Evolutionary conservation across 169 alveolate species (phyloP).

Genomic region (Plasmodium knowlesi): DNA sequence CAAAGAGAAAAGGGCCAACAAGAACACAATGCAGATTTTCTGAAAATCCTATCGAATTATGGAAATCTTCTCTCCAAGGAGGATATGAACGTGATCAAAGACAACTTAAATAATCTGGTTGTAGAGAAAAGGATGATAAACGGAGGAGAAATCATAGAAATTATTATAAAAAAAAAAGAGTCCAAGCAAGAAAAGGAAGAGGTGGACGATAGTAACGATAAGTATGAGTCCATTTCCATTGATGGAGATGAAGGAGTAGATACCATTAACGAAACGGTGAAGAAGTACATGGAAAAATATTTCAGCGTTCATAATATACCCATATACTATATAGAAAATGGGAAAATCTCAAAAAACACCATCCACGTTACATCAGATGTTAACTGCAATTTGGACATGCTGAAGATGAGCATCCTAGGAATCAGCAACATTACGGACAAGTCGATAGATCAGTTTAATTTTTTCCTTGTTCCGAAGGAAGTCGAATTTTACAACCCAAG

Average conservation of each 20-base stretch:
- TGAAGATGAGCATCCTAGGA: slow-evolving; percentile 65
- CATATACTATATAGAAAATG: slow-evolving; percentile 32
- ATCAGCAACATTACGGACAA: slow-evolving; percentile 26
- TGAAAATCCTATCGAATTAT: slow-evolving; percentile 23
- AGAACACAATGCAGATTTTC: background rate
- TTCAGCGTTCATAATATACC: slow-evolving; percentile 47
- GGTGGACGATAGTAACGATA: background rate
- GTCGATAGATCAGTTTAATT: slow-evolving; percentile 36
- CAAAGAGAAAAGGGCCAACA: background rate
- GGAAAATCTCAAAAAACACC: slow-evolving; percentile 17
- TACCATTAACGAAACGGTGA: slow-evolving; percentile 31
- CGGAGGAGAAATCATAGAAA: slow-evolving; percentile 28
- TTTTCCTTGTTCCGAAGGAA: slow-evolving; percentile 18
- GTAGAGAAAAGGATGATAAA: slow-evolving; percentile 7
- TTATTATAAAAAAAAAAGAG: slow-evolving; percentile 21
- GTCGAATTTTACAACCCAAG: slow-evolving; percentile 4
- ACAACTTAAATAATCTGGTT: slow-evolving; percentile 8
- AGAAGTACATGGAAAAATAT: slow-evolving; percentile 55
- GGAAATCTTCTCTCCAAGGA: slow-evolving; percentile 35
- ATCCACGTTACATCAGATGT: slow-evolving; percentile 68
- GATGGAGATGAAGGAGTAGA: slow-evolving; percentile 14
- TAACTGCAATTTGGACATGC: slow-evolving; percentile 41
- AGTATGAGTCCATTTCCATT: slow-evolving; percentile 28
- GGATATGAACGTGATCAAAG: slow-evolving; percentile 20
- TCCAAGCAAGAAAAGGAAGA: background rate